Base-by-base conservation (phyloP, 768 basidiomycete species). In the Tubosaeta brunneosetosa region DNA sequence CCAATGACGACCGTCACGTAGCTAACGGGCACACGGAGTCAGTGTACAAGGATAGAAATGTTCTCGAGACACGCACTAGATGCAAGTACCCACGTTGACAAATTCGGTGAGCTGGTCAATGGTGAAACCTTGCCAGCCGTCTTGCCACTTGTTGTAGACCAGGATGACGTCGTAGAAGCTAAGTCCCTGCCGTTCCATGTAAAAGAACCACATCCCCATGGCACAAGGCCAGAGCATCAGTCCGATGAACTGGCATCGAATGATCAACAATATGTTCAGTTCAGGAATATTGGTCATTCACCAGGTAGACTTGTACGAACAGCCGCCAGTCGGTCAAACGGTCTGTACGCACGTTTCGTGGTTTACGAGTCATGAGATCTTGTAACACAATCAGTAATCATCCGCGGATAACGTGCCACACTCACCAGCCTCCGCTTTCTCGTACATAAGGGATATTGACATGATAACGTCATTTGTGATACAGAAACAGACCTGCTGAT, bases 401-500 rank as follows among this genome's bases (percentile, higher is more conserved):
- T 38, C 14, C 47, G 10, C 29, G 17, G 17, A 14, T 26, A n/a
- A 12, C 13, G 7, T 10, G 17, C 14, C 17, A 19, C 16, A 55
- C 66, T 47, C 44, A 72, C 73, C 78, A 6, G 73, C 65, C 62
- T 82, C 80, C 4, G 80, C 72, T 50, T 77, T 73, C 61, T 81
- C 80, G 49, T 73, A 76, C 70, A 77, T 76, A 51, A 81, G 56
- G 2, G 77, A 71, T 42, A 82, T 69, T 4, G 77, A 75, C 61
- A 78, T 78, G 17, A 73, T 65, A 40, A 80, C 74, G 40, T 82
- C 80, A 26, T 78, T 80, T 7, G 70, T 70, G 41, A 79, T 77
- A 47, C 75, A 81, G 64, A 80, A 79, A 63, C 80, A 72, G 56
- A 77, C 73, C 60, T 83, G 81, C 12, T 82, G 70, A 55, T 76